Evolutionary conservation across 257 asterid genomes (phyloP).

Genomic region (Solanum clarkiae): DNA sequence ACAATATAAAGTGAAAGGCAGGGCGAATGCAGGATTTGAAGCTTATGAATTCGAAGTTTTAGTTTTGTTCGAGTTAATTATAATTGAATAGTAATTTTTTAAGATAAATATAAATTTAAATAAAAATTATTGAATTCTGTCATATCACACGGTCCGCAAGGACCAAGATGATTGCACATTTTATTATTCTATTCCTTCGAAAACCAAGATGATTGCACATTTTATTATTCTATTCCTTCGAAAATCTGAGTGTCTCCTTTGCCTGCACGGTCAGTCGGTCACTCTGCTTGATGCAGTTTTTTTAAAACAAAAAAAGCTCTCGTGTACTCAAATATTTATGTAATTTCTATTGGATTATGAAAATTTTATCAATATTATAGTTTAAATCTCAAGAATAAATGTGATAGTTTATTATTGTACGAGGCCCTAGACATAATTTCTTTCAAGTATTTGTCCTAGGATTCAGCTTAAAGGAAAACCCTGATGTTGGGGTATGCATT

Average conservation of each 20-base stretch:
- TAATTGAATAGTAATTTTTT: background rate
- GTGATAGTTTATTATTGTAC: background rate
- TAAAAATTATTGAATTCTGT: fast-evolving
- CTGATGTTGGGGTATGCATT: no score
- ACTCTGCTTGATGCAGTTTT: background rate
- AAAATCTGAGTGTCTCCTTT: background rate
- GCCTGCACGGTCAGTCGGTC: background rate
- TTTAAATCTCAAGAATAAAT: background rate
- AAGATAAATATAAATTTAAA: background rate
- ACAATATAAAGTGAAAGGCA: background rate
- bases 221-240: background rate
- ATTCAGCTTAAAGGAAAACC: background rate
- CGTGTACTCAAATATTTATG: background rate
- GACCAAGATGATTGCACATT: background rate
- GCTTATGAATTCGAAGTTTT: background rate
- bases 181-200: background rate
- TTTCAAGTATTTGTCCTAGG: no score
- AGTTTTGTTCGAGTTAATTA: background rate
- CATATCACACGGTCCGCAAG: background rate
- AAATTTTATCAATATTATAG: background rate
- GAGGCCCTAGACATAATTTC: background rate
- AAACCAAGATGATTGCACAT: background rate
- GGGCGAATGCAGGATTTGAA: background rate
- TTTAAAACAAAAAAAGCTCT: background rate
- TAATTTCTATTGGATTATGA: background rate